A percentile compares a stretch with the other conserved stretches of the same genome.
phyloP scores from a whole-genome alignment of 768 basidiomycete genomes.

The Cystobasidiopsis lactophilus region DNA sequence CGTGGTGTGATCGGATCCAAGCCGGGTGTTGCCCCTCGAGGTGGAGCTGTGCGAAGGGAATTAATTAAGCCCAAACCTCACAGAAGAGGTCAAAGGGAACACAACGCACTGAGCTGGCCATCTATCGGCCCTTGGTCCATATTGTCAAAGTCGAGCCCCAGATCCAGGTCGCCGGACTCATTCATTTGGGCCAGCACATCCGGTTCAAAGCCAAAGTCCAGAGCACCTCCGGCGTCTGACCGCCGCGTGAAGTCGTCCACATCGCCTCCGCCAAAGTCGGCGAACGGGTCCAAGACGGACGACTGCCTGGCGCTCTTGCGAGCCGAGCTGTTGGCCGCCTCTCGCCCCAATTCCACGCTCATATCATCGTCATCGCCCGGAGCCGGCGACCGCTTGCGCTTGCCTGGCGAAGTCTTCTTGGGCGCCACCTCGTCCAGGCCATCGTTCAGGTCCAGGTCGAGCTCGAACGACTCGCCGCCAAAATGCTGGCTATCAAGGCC shows the following conservation, averaged over 20 bases:
- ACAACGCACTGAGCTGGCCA: not conserved
- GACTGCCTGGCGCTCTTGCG: not conserved
- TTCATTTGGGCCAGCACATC: not conserved
- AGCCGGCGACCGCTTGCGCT: not conserved
- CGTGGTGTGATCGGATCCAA: not conserved
- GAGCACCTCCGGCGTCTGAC: not conserved
- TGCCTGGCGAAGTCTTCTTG: slow-evolving; percentile 17
- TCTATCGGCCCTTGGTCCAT: not conserved
- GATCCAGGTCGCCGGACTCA: not conserved
- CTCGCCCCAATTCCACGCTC: slow-evolving; percentile 6
- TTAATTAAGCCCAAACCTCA: too few relatives aligned
- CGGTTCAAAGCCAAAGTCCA: not conserved
- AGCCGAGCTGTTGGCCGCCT: not conserved
- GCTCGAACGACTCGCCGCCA: slow-evolving; percentile 21
- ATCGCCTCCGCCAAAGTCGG: not conserved
- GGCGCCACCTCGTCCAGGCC: slow-evolving; percentile 11
- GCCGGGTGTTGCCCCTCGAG: not conserved
- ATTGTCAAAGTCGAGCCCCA: not conserved
- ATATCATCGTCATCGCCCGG: not conserved
- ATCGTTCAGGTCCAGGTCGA: slow-evolving; percentile 46
- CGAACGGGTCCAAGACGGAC: not conserved
- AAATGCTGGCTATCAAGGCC: not conserved
- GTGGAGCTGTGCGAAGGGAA: too few relatives aligned
- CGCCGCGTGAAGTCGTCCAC: not conserved
- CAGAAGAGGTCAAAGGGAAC: too few relatives aligned